Base-by-base conservation (phyloP, 2,329 filamentous ascomycete species). In the Zopfia rhizophila region DNA sequence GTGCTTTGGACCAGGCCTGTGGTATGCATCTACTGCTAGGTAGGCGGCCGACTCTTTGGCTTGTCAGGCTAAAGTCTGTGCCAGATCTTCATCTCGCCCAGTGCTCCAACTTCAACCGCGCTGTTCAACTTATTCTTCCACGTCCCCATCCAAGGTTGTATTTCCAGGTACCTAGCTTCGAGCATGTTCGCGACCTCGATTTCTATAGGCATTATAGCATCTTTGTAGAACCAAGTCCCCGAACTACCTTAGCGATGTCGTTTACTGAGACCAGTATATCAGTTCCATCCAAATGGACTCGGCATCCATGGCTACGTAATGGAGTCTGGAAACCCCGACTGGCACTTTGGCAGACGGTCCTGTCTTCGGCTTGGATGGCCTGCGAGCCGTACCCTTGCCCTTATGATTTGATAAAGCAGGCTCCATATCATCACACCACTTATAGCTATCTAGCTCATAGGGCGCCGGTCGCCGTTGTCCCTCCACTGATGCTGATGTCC, bases 171-270 rank as follows among this genome's bases (percentile, higher is more conserved):
- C 4, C 93, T 92, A n/a, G 86, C 82, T 69, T 99, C 94, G 1
- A 99, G 80, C 69, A 92, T 91, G 60, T 97, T 99, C 7, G 94
- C 91, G 23, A 97, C 87, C 12, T 84, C 77, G 1, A 90, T 83
- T 53, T 96, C 90, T 5, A 99, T 83, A 0, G 94, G 94, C 47
- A 90, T 78, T 91, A 97, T 96, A 1, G 89, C 93, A 64, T 97
- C 92, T 75, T 88, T 89, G 72, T 97, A 97, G 69, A 99, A 99
- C 94, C 94, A 99, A 0, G 93, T 97, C 1, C 89, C 91, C 94
- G 82, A 46, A 88, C 81, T 2, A 97, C 91, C 24, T 86, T 79
- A 5, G 90, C 88, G 22, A 95, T 83, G 63, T 97, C 94, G 61
- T 96, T 91, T 22, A 97, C 82, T 6, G 94, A 13, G 88, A 92